A percentile compares a stretch with the other conserved stretches of the same genome.
phyloP scores from a whole-genome alignment of 352 stramenopile species.

The Phytophthora cryptogea region DNA sequence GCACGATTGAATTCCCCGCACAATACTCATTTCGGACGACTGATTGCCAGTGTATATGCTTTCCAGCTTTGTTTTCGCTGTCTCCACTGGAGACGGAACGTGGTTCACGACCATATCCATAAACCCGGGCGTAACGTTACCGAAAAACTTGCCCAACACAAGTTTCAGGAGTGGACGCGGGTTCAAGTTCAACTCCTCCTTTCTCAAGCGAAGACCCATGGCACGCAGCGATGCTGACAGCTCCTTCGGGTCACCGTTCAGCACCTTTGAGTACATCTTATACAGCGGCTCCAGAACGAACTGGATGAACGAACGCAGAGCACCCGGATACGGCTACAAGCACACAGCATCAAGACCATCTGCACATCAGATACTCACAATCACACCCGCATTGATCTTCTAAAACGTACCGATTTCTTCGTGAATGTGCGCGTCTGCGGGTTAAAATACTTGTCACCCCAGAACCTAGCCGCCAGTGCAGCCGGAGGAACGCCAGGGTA shows the following conservation, averaged over 20 bases:
- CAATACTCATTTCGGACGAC: slow-evolving; percentile 47
- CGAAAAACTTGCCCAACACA: slow-evolving; percentile 90
- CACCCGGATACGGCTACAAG: slow-evolving; percentile 76
- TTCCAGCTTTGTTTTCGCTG: slow-evolving; percentile 90
- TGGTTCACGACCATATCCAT: slow-evolving; percentile 85
- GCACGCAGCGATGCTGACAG: slow-evolving; percentile 87
- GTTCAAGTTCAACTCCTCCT: slow-evolving; percentile 95
- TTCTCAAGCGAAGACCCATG: slow-evolving; percentile 93
- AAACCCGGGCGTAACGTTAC: slow-evolving; percentile 64
- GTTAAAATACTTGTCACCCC: slow-evolving; percentile 98
- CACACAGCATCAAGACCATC: slow-evolving; percentile 3
- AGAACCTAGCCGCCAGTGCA: slow-evolving; percentile 93
- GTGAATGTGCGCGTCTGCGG: slow-evolving; percentile 92
- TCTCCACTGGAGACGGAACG: slow-evolving; percentile 92
- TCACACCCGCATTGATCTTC: neutral
- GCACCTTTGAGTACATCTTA: slow-evolving; percentile 97
- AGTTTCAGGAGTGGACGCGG: slow-evolving; percentile 94
- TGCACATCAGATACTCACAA: slow-evolving; percentile 6
- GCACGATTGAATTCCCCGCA: slow-evolving; percentile 91
- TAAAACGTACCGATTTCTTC: slow-evolving; percentile 74
- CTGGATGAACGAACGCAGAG: slow-evolving; percentile 96
- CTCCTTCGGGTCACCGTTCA: slow-evolving; percentile 94
- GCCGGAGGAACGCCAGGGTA: slow-evolving; percentile 78
- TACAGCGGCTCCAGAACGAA: slow-evolving; percentile 99
- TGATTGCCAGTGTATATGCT: slow-evolving; percentile 93